Conservation (phyloP, 163 green algal genomes). For the Chlorella variabilis region DNA sequence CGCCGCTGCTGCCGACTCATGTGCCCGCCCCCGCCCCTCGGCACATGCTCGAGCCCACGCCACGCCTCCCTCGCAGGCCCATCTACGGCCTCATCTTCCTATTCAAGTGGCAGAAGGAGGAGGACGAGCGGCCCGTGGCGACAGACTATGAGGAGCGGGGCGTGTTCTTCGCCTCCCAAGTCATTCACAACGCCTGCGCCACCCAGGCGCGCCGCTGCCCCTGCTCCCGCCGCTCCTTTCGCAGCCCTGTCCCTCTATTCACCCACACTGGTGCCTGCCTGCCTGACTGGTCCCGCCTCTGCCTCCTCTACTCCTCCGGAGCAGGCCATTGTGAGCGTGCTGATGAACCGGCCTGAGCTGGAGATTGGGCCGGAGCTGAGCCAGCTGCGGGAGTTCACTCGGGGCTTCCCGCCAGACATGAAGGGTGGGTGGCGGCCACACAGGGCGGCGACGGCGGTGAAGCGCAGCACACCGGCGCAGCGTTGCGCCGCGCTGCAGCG, state of each 20-base stretch:
- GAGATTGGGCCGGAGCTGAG: conserved; percentile 85
- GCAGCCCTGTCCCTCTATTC: not conserved
- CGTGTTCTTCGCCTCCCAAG: conserved; percentile 95
- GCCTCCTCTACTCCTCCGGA: too few species aligned
- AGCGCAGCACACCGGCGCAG: too few species aligned
- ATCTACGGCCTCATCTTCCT: conserved; percentile 98
- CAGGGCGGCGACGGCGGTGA: too few species aligned
- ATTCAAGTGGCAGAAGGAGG: conserved; percentile 95
- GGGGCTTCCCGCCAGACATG: conserved; percentile 90
- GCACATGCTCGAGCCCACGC: too few species aligned
- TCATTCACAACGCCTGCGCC: conserved; percentile 98
- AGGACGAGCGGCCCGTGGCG: conserved; percentile 62
- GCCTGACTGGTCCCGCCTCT: too few species aligned
- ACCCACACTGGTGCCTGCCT: too few species aligned
- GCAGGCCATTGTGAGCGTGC: conserved; percentile 95
- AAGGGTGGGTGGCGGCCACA: conserved; percentile 69
- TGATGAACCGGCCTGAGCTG: conserved; percentile 88
- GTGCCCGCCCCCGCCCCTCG: too few species aligned
- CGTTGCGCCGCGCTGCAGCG: too few species aligned
- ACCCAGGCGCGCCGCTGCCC: conserved; percentile 62
- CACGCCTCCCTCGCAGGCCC: conserved; percentile 84
- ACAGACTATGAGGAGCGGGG: conserved; percentile 48
- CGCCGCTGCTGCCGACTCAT: too few species aligned
- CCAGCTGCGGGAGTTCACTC: conserved; percentile 89
- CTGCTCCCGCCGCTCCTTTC: not conserved